Percentiles rank a stretch among this genome's conserved stretches.
Evolutionary conservation across 129 eudicot genomes (phyloP).

Genomic region (Flaveria ramosissima): DNA sequence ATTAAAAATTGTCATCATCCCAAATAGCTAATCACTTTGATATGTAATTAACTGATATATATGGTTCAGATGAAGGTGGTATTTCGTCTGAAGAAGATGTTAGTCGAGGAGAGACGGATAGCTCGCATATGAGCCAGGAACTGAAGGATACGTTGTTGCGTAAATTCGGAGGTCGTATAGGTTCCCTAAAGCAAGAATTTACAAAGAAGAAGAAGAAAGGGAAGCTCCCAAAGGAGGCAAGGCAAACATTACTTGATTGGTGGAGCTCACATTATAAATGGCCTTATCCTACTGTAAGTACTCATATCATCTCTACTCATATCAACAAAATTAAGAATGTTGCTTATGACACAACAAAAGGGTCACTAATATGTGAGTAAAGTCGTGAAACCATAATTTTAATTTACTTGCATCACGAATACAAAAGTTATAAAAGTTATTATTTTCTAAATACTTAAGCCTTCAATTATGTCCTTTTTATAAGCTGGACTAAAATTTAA

Average conservation of each 20-base stretch:
- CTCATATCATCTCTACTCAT: neutral
- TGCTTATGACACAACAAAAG: neutral
- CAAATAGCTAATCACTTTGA: neutral
- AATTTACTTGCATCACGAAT: no score
- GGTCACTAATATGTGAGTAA: neutral
- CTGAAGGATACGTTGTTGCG: conserved; percentile 71
- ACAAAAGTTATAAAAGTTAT: no score
- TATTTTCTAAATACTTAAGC: no score
- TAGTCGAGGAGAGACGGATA: conserved; percentile 55
- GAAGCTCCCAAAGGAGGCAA: conserved; percentile 87
- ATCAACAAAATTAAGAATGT: neutral
- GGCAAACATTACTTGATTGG: conserved; percentile 80
- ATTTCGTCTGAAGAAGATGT: conserved; percentile 67
- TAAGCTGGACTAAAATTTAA: no score
- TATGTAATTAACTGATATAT: neutral
- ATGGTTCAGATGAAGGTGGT: conserved; percentile 33
- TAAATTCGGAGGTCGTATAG: conserved; percentile 71
- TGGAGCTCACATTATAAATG: conserved; percentile 84
- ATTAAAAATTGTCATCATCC: neutral
- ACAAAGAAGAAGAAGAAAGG: conserved; percentile 88
- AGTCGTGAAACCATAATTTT: neutral
- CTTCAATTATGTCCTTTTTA: no score
- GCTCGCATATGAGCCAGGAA: conserved; percentile 52
- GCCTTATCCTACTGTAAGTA: conserved; percentile 94
- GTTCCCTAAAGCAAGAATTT: conserved; percentile 59